phyloP scores from a whole-genome alignment of 768 basidiomycete genomes.

The Mycena albidolilacea region DNA sequence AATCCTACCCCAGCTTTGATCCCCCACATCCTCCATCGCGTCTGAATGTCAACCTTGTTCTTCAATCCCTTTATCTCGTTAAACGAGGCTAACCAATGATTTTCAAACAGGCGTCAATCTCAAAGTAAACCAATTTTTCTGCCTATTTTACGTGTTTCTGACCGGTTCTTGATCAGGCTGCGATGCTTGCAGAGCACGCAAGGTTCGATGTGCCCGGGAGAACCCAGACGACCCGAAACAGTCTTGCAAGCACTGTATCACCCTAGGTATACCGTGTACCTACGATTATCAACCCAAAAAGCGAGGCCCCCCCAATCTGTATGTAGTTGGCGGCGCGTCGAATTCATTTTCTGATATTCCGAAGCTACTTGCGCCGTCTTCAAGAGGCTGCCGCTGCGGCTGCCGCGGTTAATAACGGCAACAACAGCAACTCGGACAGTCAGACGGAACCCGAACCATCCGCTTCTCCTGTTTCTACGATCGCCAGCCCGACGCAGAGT shows the following conservation, averaged over 20 bases:
- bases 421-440: conserved; percentile 39
- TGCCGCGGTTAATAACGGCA: conserved; percentile 50
- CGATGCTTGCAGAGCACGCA: conserved; percentile 89
- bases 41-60: conserved; percentile 45
- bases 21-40: conserved; percentile 54
- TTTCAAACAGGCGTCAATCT: conserved; percentile 78
- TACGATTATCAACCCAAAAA: conserved; percentile 97
- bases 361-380: conserved; percentile 82
- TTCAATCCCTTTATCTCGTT: conserved; percentile 42
- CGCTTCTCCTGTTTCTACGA: conserved; percentile 62
- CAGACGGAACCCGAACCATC: conserved; percentile 54
- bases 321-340: conserved; percentile 46
- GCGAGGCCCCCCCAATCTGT: conserved; percentile 94
- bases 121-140: conserved; percentile 71
- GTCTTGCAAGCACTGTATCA: conserved; percentile 89
- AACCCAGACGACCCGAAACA: conserved; percentile 83
- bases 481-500: conserved; percentile 64
- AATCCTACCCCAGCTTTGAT: conserved; percentile 48
- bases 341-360: conserved; percentile 23
- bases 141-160: conserved; percentile 39
- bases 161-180: conserved; percentile 67
- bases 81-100: conserved; percentile 52
- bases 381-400: conserved; percentile 83
- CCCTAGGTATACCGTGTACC: conserved; percentile 87
- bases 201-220: conserved; percentile 88